A percentile compares a stretch with the other conserved stretches of the same genome.
Evolutionary conservation across 169 alveolate genomes (phyloP).

Genomic region (Plasmodium malariae): DNA sequence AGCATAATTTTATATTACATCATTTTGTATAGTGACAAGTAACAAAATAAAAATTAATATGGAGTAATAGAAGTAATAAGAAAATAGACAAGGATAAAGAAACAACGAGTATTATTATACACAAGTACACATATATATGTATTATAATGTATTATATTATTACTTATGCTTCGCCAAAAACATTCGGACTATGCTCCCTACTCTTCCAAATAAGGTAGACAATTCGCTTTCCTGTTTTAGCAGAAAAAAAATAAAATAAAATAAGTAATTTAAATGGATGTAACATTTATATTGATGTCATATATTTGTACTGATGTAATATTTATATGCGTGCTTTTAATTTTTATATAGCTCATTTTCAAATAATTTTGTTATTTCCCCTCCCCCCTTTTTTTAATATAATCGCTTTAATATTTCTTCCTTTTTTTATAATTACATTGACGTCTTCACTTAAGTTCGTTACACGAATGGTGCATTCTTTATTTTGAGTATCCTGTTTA

Average conservation of each 20-base stretch:
- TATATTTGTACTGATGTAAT: background rate
- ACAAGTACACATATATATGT: background rate
- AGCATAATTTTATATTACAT: too few species aligned
- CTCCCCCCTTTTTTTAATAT: background rate
- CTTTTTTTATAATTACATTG: constrained; percentile 26
- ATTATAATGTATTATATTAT: background rate
- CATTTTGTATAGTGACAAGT: too few species aligned
- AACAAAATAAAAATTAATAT: too few species aligned
- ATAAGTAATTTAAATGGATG: background rate
- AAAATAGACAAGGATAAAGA: background rate
- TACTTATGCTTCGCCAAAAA: constrained; percentile 91
- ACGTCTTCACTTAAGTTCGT: constrained; percentile 92
- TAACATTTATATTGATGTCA: constrained; percentile 1
- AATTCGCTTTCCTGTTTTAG: constrained; percentile 87
- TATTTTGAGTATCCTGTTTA: constrained; percentile 78
- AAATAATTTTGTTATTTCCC: background rate
- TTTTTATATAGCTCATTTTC: background rate
- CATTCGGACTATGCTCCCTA: constrained; percentile 90
- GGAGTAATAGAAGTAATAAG: background rate
- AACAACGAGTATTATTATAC: background rate
- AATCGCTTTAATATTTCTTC: background rate
- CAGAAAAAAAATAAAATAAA: background rate
- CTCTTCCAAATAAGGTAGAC: constrained; percentile 88
- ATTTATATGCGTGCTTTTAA: background rate
- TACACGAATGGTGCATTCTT: constrained; percentile 92